Evolutionary conservation across 805 yeast species (phyloP).

Genomic region (Saccharomycopsis sp.): DNA sequence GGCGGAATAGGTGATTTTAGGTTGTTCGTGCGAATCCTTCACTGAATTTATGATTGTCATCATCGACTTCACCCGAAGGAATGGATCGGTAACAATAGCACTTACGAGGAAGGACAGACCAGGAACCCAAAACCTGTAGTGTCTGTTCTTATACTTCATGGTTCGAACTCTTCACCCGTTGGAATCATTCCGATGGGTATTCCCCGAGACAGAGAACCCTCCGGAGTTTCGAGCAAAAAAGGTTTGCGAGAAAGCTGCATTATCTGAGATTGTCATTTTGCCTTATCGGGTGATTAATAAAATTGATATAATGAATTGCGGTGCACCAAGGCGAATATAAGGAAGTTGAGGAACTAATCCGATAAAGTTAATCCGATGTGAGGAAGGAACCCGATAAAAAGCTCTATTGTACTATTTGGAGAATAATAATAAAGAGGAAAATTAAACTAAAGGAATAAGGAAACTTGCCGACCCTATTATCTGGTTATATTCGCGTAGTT

Average conservation of each 20-base stretch:
- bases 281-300: not conserved
- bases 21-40: not conserved
- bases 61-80: not conserved
- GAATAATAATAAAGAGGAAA: no score
- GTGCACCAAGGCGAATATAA: not conserved
- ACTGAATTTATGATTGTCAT: not conserved
- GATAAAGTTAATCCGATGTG: not conserved
- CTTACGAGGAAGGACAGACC: no score
- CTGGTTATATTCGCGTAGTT: not conserved
- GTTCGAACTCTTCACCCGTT: no score
- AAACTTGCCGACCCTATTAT: not conserved
- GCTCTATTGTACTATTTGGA: not conserved
- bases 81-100: not conserved
- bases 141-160: no score
- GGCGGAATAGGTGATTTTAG: not conserved
- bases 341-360: not conserved
- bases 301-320: not conserved
- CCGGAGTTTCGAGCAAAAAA: not conserved
- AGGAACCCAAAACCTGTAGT: no score
- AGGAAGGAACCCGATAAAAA: not conserved
- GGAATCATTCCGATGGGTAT: not conserved
- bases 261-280: not conserved
- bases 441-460: no score
- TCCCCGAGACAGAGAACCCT: not conserved
- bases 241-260: not conserved